Percentiles rank a stretch among this genome's conserved stretches.
Evolutionary conservation across 805 yeast genomes (phyloP).

Genomic region (Saccharomycopsis vini): DNA sequence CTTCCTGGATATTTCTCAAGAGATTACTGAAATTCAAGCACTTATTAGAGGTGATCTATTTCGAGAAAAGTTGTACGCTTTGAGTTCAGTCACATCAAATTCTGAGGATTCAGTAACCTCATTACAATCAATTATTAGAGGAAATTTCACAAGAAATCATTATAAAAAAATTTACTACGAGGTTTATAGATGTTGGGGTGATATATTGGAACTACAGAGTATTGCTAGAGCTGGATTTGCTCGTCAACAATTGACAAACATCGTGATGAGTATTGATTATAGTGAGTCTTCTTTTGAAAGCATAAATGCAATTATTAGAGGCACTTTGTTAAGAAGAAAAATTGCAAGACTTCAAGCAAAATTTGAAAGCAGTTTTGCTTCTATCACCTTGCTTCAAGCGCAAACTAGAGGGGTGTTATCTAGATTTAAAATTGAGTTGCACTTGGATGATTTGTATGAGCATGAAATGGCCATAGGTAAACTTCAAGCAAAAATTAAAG

Average conservation of each 20-base stretch:
- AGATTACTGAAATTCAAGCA: slow-evolving; percentile 5
- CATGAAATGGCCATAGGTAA: slow-evolving; percentile 31
- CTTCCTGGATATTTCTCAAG: neutral
- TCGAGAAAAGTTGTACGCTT: neutral
- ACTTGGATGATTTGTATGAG: slow-evolving; percentile 44
- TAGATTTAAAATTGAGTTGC: slow-evolving; percentile 47
- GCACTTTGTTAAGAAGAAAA: slow-evolving; percentile 30
- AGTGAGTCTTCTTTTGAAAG: slow-evolving; percentile 31
- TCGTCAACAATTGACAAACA: slow-evolving; percentile 34
- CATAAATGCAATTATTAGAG: slow-evolving; percentile 38
- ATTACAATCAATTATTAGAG: slow-evolving; percentile 32
- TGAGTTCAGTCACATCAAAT: slow-evolving; percentile 5
- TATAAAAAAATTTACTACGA: slow-evolving; percentile 20
- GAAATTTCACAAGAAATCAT: slow-evolving; percentile 19
- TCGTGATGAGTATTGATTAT: slow-evolving; percentile 33
- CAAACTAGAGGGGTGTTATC: slow-evolving; percentile 52
- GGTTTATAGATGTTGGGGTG: slow-evolving; percentile 4
- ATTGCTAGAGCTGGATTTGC: slow-evolving; percentile 38
- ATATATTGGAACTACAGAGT: slow-evolving; percentile 31
- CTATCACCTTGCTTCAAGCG: slow-evolving; percentile 44
- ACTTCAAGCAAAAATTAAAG: slow-evolving; percentile 52
- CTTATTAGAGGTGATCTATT: slow-evolving; percentile 3
- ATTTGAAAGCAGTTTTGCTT: slow-evolving; percentile 21
- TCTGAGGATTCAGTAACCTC: slow-evolving; percentile 20
- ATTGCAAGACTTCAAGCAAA: slow-evolving; percentile 20